Conservation (phyloP, 495 filamentous ascomycete genomes). For the Immersiella caudata region DNA sequence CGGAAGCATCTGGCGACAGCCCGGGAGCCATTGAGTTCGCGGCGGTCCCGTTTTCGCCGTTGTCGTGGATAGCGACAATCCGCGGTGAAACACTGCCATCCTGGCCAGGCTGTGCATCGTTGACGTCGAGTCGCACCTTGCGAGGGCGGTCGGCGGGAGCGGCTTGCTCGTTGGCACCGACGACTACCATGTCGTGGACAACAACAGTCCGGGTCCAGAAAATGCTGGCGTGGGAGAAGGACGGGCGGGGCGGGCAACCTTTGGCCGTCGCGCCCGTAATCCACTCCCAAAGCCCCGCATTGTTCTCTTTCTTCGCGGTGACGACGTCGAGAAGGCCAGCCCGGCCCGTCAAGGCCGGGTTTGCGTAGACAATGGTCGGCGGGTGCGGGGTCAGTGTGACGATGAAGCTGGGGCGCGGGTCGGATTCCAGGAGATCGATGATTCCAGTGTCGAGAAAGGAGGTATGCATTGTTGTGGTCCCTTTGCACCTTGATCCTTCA, state of each 20-base stretch:
- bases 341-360: conserved; percentile 33
- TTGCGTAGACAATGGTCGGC: conserved; percentile 40
- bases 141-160: conserved; percentile 20
- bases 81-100: conserved; percentile 14
- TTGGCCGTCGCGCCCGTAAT: conserved; percentile 21
- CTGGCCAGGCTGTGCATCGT: conserved; percentile 6
- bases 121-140: conserved; percentile 24
- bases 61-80: conserved; percentile 25
- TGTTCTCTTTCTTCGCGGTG: conserved; percentile 22
- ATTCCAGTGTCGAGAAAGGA: conserved; percentile 34
- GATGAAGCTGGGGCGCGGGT: conserved; percentile 47
- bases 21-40: neutral
- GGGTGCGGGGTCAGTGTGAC: conserved; percentile 35
- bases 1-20: conserved; percentile 14
- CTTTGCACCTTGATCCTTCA: conserved; percentile 3
- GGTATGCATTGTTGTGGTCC: conserved; percentile 28
- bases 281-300: conserved; percentile 39
- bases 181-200: conserved; percentile 40
- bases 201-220: conserved; percentile 46
- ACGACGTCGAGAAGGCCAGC: conserved; percentile 28
- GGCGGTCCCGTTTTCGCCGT: neutral
- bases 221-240: conserved; percentile 34
- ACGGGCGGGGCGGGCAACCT: conserved; percentile 19
- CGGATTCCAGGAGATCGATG: conserved; percentile 44
- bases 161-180: conserved; percentile 42